Percentiles rank a stretch among this genome's conserved stretches.
phyloP scores from a whole-genome alignment of 2,329 filamentous ascomycete genomes.

The Apiospora hydei region DNA sequence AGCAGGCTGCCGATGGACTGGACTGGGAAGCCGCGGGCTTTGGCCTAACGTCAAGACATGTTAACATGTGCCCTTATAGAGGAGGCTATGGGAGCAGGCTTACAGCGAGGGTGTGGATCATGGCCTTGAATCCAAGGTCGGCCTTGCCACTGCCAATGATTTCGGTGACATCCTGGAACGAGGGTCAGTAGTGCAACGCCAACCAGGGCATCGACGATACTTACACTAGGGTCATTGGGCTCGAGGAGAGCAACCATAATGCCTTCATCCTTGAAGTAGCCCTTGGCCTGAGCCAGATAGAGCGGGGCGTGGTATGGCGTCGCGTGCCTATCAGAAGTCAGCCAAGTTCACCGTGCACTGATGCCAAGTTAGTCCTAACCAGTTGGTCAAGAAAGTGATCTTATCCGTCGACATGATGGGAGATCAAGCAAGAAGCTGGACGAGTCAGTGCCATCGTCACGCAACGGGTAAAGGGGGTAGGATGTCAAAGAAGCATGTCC shows the following conservation, averaged over 20 bases:
- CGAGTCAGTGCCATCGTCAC: conserved; percentile 17
- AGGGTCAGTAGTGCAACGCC: neutral
- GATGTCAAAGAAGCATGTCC: conserved; percentile 75
- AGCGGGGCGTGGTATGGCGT: conserved; percentile 82
- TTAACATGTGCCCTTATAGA: neutral
- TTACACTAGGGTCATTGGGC: conserved; percentile 77
- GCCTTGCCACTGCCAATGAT: conserved; percentile 80
- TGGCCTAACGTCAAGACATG: conserved; percentile 57
- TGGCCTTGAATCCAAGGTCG: conserved; percentile 82
- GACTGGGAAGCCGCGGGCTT: conserved; percentile 77
- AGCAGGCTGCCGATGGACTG: conserved; percentile 76
- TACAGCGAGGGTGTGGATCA: conserved; percentile 82
- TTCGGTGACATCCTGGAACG: conserved; percentile 74
- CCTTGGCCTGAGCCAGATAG: conserved; percentile 78
- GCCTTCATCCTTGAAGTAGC: conserved; percentile 77
- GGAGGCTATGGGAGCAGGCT: conserved; percentile 32
- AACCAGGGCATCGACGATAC: conserved; percentile 30
- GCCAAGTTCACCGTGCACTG: neutral
- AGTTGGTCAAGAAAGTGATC: conserved; percentile 86
- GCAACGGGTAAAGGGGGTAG: conserved; percentile 34
- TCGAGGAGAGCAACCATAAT: conserved; percentile 81
- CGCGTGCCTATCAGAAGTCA: conserved; percentile 66
- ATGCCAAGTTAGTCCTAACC: conserved; percentile 56
- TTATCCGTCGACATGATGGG: conserved; percentile 79
- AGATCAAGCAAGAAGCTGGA: conserved; percentile 51